These are phyloP conservation scores for Naganishia liquefaciens DNA, from an alignment of 1,284 basidiomycete genomes.

Conservation along the genomic window DNA sequence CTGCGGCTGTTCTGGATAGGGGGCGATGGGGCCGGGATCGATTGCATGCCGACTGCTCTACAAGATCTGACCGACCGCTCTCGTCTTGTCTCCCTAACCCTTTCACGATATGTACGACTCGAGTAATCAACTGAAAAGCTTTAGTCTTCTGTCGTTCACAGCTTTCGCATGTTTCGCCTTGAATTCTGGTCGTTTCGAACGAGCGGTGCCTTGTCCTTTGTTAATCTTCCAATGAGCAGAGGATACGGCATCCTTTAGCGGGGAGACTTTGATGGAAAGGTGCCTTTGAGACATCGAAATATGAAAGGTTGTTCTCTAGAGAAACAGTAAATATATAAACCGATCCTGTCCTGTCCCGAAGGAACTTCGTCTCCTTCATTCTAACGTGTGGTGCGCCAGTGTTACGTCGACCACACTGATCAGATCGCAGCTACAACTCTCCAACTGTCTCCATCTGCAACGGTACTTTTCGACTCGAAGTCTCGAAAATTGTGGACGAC, in stretches of 20 bases:
- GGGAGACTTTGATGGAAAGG: neutral
- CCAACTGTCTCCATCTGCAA: neutral
- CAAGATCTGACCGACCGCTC: no score
- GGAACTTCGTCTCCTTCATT: neutral
- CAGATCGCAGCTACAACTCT: neutral
- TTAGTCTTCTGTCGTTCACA: no score
- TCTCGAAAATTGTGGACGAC: no score
- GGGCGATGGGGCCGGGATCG: no score
- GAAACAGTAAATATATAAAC: neutral
- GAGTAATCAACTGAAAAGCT: no score
- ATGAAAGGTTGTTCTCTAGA: neutral
- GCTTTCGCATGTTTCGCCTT: no score
- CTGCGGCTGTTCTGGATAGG: no score
- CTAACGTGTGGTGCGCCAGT: neutral
- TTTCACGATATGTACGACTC: no score
- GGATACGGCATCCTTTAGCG: neutral
- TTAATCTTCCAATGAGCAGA: neutral
- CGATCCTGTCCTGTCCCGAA: neutral
- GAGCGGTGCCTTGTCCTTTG: neutral
- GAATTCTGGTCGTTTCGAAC: neutral
- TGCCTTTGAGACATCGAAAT: conserved; percentile 4
- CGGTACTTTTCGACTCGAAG: neutral
- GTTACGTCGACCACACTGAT: neutral
- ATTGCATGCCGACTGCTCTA: no score
- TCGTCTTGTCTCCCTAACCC: no score